These are phyloP conservation scores for Iris pallida DNA, from an alignment of 116 monocot species.

Conservation along the genomic window DNA sequence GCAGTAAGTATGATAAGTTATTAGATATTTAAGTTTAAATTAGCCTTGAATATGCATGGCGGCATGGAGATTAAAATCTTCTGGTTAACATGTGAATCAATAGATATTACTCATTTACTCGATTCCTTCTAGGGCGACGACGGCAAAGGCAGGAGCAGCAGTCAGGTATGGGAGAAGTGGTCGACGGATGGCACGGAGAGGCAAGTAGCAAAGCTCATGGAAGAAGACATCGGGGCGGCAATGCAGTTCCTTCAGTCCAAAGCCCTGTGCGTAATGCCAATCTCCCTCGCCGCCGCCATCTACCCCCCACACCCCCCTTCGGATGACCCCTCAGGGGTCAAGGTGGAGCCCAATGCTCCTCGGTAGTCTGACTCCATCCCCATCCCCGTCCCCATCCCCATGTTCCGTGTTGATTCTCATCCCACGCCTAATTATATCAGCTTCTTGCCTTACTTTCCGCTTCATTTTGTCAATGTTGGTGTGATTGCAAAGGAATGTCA, in stretches of 20 bases:
- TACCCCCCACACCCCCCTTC: slow-evolving; percentile 60
- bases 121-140: slow-evolving; percentile 35
- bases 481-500: slow-evolving; percentile 19
- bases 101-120: too few relatives aligned
- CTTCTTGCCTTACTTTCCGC: slow-evolving; percentile 8
- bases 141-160: slow-evolving; percentile 48
- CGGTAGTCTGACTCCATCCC: slow-evolving; percentile 14
- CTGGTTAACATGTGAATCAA: too few relatives aligned
- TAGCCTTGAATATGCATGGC: too few relatives aligned
- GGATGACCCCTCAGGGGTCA: slow-evolving; percentile 36
- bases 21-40: too few relatives aligned
- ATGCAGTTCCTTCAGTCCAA: slow-evolving; percentile 97
- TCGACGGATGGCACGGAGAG: slow-evolving; percentile 88
- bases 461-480: slow-evolving; percentile 35
- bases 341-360: slow-evolving; percentile 67
- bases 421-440: slow-evolving; percentile 1
- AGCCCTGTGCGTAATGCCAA: slow-evolving; percentile 95
- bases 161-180: slow-evolving; percentile 95
- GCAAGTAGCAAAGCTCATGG: slow-evolving; percentile 95
- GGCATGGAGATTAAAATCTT: too few relatives aligned
- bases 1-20: too few relatives aligned
- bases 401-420: background rate
- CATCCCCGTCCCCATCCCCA: background rate
- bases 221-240: slow-evolving; percentile 85
- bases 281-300: slow-evolving; percentile 83